phyloP scores from a whole-genome alignment of 768 basidiomycete species.

The Auricularia heimuer region DNA sequence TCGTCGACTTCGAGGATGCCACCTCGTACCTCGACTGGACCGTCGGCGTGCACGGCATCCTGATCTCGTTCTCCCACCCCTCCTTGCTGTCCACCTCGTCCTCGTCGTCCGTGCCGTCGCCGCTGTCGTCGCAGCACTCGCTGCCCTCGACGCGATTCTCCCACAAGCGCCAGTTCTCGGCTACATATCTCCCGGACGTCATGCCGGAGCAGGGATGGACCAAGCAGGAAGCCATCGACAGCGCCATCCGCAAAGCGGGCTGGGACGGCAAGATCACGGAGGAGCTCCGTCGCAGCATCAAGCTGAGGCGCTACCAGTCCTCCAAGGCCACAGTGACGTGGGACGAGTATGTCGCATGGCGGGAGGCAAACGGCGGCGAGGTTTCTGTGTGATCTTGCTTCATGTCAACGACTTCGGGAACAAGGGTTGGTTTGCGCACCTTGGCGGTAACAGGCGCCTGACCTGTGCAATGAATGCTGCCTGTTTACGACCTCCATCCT shows the following conservation, averaged over 20 bases:
- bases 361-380: conserved; percentile 25
- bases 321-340: conserved; percentile 55
- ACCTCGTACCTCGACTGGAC: conserved; percentile 87
- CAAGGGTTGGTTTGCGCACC: not conserved
- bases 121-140: conserved; percentile 14
- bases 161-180: conserved; percentile 54
- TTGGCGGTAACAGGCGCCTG: not conserved
- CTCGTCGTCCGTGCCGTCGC: conserved; percentile 26
- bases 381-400: not conserved
- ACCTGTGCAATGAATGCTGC: not conserved
- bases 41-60: conserved; percentile 84
- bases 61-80: conserved; percentile 79
- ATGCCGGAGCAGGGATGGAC: conserved; percentile 92
- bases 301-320: conserved; percentile 76
- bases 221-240: conserved; percentile 80
- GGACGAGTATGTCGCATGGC: conserved; percentile 73
- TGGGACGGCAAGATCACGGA: conserved; percentile 78
- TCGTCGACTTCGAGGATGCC: conserved; percentile 88
- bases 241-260: conserved; percentile 88
- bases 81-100: conserved; percentile 36
- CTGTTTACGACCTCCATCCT: not conserved
- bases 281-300: conserved; percentile 64
- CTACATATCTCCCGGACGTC: conserved; percentile 91
- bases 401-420: not conserved
- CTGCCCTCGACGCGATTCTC: conserved; percentile 21